These are phyloP conservation scores for Fusarium sp. DNA, from an alignment of 2,329 filamentous ascomycete species.

Conservation along the genomic window DNA sequence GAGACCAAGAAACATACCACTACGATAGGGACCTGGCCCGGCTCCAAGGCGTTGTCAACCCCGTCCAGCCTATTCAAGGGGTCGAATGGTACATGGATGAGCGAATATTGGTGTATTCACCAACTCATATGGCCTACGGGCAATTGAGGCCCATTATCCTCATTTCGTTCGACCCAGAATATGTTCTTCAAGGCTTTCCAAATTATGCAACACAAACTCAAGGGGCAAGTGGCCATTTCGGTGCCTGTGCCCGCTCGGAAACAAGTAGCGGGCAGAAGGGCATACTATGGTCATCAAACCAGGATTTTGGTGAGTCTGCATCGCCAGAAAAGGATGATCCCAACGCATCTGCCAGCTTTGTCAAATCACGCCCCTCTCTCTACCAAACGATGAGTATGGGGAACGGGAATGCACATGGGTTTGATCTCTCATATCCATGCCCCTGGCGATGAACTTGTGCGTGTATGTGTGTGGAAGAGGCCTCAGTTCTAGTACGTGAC, in stretches of 20 bases:
- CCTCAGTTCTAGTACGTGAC: neutral
- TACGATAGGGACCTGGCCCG: conserved; percentile 20
- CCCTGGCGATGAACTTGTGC: neutral
- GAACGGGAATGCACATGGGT: conserved; percentile 28
- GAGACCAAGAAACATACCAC: conserved; percentile 1
- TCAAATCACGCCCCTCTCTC: conserved; percentile 11
- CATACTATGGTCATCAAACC: neutral
- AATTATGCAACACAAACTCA: neutral
- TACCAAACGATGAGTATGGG: conserved; percentile 32
- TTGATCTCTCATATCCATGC: conserved; percentile 22
- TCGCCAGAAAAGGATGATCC: neutral
- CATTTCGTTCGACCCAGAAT: conserved; percentile 45
- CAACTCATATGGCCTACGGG: conserved; percentile 16
- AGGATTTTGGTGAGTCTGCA: neutral
- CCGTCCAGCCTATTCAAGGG: conserved; percentile 42
- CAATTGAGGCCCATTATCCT: conserved; percentile 36
- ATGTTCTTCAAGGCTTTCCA: conserved; percentile 35
- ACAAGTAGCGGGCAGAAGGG: neutral
- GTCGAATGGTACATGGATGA: conserved; percentile 58
- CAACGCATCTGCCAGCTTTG: neutral
- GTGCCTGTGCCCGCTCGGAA: neutral
- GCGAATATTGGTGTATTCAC: conserved; percentile 57
- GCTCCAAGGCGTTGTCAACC: conserved; percentile 51
- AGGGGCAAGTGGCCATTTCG: neutral
- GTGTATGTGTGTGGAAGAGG: neutral